Evolutionary conservation across 225 moss, liverwort and hornwort species (phyloP), one percentile per base, ranked within the genome.

Genomic region (Bryum argenteum): DNA sequence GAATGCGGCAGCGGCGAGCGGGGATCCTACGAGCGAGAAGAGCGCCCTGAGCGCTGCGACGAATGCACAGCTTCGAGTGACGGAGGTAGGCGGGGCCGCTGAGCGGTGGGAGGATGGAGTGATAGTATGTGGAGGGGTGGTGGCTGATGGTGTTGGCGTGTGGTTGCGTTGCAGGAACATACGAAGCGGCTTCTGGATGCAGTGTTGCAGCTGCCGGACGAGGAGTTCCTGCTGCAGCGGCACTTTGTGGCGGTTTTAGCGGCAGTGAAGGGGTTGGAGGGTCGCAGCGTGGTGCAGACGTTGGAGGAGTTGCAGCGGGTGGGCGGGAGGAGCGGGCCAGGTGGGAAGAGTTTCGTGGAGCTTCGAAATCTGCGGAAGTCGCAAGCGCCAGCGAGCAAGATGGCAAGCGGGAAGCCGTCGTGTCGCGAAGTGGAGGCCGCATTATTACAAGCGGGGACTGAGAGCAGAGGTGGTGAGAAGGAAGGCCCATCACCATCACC

Each of bases 151-250:
- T 19, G 40, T 9, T n/a, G 40, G 47, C 19, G 75, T 66, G 69
- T 52, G 6, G 33, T 33, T 33, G 0, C 23, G 37, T 56, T 70
- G 22, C 92, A 94, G 92, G 94, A 98, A 14, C 91, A 98, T 38
- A 92, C 93, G 14, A 98, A 91, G 77, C 90, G 84, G 37, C 83
- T 98, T 9, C 83, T 98, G 26, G 94, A 94, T 43, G 86, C 82
- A 17, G 85, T 94, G 58, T 56, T 90, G 70, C 90, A 88, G 85
- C 86, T 89, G 14, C 83, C 92, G 64, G 94, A 98, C 39, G 83
- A 88, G 71, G 97, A 98, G 77, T 85, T 87, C 41, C 89, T 98
- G 53, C 77, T 98, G 55, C 97, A 94, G 77, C 90, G 88, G 8
- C 97, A 98, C 57, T 94, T 93, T 19, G 82, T 88, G 81, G 89